Evolutionary conservation across 2,329 filamentous ascomycete genomes (phyloP), one percentile per base, ranked within the genome.

Genomic region (Akanthomyces lecanii): DNA sequence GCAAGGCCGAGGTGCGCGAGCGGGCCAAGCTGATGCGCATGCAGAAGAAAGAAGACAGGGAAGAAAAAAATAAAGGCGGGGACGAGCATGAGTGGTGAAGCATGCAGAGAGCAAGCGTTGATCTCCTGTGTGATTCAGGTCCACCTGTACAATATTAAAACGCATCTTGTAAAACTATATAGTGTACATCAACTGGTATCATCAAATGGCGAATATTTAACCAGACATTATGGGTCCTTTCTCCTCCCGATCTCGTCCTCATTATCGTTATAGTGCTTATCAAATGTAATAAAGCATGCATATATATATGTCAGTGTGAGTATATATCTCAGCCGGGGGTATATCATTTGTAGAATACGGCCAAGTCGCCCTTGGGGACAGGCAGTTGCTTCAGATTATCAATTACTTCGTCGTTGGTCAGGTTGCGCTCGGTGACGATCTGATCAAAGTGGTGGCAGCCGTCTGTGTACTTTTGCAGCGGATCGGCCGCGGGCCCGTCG

Each of bases 361-460:
- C 80, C 65, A 85, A 66, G 64, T 86, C 85, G 5, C 80, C 81
- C 64, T 77, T 77, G 7, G 81, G 79, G 28, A 80, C 75, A 2
- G 79, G 80, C 38, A 88, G 77, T 42, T 77, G 81, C 73, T 85
- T 87, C 54, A 95, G 75, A 72, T 83, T 86, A 44, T 86, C 85
- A 76, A 91, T 81, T 18, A 93, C 86, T 70, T 90, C 87, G 64
- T 80, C 81, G 71, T 93, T 89, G 7, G 84, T 85, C 71, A 91
- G 72, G 65, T 89, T 87, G 73, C 87, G 81, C 77, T 92, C 90
- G 1, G 88, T 90, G 71, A 90, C 91, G 67, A 94, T 91, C 79
- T 93, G 87, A 76, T 95, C 91, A 74, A 94, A 90, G 68, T 84
- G 86, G 72, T 92, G 89, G 67, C 83, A 83, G 0, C 91, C 91